These are phyloP conservation scores for Phytophthora quininea DNA, from an alignment of 352 stramenopile species.

Conservation along the genomic window DNA sequence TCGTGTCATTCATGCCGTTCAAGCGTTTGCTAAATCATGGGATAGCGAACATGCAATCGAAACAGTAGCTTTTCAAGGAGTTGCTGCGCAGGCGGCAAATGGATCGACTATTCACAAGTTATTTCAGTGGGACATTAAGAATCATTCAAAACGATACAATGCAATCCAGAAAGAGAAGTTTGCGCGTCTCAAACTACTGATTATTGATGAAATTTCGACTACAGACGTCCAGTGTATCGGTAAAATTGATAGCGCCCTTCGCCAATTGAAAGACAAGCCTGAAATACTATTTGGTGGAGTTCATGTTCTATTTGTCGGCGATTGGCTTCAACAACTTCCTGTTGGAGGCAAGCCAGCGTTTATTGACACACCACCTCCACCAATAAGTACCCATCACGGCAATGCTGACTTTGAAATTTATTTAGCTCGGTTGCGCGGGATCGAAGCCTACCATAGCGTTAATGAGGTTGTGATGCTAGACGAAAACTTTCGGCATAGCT, in stretches of 20 bases:
- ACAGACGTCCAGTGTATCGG: constrained; percentile 3
- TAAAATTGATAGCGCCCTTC: constrained; percentile 2
- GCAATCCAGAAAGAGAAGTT: constrained; percentile 6
- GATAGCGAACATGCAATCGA: not conserved
- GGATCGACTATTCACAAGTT: constrained; percentile 18
- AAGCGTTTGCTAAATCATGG: constrained; percentile 1
- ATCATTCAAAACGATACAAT: not conserved
- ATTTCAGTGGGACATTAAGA: constrained; percentile 2
- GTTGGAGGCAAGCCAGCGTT: constrained; percentile 7
- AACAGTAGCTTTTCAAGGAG: constrained; percentile 10
- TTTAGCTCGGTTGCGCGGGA: not conserved
- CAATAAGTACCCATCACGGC: not conserved
- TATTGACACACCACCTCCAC: not conserved
- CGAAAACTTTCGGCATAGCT: constrained; percentile 4
- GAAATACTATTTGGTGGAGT: constrained; percentile 21
- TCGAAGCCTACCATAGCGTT: constrained; percentile 1
- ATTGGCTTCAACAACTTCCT: constrained; percentile 36
- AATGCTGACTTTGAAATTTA: not conserved
- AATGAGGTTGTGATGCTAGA: constrained; percentile 11
- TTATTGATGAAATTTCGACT: constrained; percentile 14
- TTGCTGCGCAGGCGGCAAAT: constrained; percentile 12
- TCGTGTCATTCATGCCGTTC: constrained; percentile 8
- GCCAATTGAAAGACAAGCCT: not conserved
- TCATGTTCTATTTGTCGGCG: constrained; percentile 31
- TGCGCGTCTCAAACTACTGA: constrained; percentile 1